These are phyloP conservation scores for Cladosporium colombiae DNA, from an alignment of 2,329 filamentous ascomycete genomes.

Conservation along the genomic window DNA sequence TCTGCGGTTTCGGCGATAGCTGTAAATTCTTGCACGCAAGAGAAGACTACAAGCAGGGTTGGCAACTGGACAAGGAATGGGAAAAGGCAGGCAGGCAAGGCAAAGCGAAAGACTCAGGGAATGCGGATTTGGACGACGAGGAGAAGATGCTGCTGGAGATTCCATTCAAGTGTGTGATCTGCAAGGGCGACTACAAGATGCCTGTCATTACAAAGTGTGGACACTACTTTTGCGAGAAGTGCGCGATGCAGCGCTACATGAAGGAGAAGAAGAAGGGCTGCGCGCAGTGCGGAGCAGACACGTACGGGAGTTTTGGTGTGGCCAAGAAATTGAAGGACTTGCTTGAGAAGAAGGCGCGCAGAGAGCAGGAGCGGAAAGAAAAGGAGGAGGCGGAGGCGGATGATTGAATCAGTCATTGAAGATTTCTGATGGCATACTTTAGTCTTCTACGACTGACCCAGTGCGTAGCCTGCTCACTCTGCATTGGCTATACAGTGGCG, in stretches of 20 bases:
- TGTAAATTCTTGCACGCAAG: conserved; percentile 80
- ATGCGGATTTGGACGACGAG: conserved; percentile 60
- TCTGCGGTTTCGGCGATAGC: conserved; percentile 71
- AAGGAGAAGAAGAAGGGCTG: conserved; percentile 78
- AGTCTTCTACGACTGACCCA: neutral
- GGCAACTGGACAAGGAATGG: conserved; percentile 95
- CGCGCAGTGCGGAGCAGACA: conserved; percentile 80
- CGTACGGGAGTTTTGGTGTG: conserved; percentile 84
- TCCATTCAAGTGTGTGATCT: conserved; percentile 87
- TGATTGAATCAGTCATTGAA: neutral
- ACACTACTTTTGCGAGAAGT: conserved; percentile 93
- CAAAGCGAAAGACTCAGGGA: conserved; percentile 59
- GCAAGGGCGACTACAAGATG: conserved; percentile 72
- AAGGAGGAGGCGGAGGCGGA: conserved; percentile 14
- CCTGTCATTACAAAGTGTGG: conserved; percentile 88
- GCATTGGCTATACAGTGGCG: neutral
- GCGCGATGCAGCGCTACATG: conserved; percentile 81
- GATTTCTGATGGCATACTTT: neutral
- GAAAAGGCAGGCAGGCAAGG: conserved; percentile 74
- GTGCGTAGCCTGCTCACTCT: neutral
- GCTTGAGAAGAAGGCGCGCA: conserved; percentile 65
- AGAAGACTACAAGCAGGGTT: conserved; percentile 84
- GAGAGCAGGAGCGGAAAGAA: conserved; percentile 17
- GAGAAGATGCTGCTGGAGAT: conserved; percentile 77
- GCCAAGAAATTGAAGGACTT: conserved; percentile 82